phyloP scores from a whole-genome alignment of 495 filamentous ascomycete species.

The Emericellopsis terricola region DNA sequence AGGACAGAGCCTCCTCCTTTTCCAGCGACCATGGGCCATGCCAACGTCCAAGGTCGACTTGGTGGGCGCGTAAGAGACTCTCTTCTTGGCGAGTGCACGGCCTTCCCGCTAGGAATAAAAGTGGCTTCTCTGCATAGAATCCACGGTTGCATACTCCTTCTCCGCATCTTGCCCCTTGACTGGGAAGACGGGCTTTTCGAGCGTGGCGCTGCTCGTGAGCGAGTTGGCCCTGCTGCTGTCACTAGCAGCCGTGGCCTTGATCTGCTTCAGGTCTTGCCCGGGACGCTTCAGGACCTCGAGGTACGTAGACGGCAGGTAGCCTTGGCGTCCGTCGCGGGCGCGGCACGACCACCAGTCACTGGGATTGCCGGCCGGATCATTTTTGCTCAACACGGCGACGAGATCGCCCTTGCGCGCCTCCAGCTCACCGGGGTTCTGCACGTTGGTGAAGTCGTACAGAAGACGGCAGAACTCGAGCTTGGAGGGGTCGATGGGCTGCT shows the following conservation, averaged over 20 bases:
- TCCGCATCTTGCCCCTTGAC: constrained; percentile 1
- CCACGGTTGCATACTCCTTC: constrained; percentile 4
- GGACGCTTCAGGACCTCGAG: constrained; percentile 61
- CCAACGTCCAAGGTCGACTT: too few species aligned
- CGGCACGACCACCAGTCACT: constrained; percentile 96
- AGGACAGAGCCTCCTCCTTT: too few species aligned
- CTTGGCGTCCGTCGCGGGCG: constrained; percentile 76
- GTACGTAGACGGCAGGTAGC: constrained; percentile 80
- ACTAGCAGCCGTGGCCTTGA: constrained; percentile 37
- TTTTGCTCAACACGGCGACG: constrained; percentile 85
- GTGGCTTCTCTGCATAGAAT: constrained; percentile 3
- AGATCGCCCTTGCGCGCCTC: constrained; percentile 89
- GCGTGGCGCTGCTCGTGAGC: constrained; percentile 18
- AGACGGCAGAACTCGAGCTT: constrained; percentile 93
- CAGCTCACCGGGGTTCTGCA: too few species aligned
- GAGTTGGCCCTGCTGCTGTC: constrained; percentile 30
- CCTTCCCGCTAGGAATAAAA: constrained; percentile 3
- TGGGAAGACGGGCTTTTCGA: neutral
- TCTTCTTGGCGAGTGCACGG: too few species aligned
- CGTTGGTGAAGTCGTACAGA: constrained; percentile 77
- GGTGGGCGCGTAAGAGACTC: too few species aligned
- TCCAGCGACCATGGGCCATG: too few species aligned
- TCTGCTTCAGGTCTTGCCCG: constrained; percentile 22
- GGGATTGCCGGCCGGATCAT: constrained; percentile 78
- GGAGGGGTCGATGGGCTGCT: constrained; percentile 51